Evolutionary conservation across 805 yeast genomes (phyloP).

Genomic region (Isabelozyma pseudorhagii): DNA sequence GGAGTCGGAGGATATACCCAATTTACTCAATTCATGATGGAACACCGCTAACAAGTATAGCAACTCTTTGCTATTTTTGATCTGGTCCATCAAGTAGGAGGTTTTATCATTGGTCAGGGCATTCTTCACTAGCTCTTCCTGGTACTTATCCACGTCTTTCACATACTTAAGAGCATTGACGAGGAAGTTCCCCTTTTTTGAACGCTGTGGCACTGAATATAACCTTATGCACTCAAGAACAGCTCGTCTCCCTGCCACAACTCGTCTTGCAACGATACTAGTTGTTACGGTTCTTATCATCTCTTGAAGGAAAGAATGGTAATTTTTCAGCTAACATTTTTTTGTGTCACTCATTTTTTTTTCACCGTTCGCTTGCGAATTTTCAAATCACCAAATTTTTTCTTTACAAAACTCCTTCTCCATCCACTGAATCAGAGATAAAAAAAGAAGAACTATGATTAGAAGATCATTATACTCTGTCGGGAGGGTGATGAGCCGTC

Average conservation of each 20-base stretch:
- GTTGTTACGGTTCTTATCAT: too few relatives aligned
- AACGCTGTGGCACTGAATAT: background rate
- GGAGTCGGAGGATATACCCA: constrained; percentile 21
- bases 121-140: constrained; percentile 15
- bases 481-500: background rate
- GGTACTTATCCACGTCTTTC: constrained; percentile 24
- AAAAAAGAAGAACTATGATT: background rate
- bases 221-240: too few relatives aligned
- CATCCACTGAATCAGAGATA: too few relatives aligned
- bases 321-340: too few relatives aligned
- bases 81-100: constrained; percentile 16
- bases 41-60: constrained; percentile 27
- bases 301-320: too few relatives aligned
- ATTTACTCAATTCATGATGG: constrained; percentile 25
- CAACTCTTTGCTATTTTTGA: constrained; percentile 25
- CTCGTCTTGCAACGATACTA: too few relatives aligned
- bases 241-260: too few relatives aligned
- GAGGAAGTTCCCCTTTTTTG: constrained; percentile 8
- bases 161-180: constrained; percentile 22
- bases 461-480: background rate
- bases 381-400: too few relatives aligned
- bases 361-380: too few relatives aligned
- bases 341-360: too few relatives aligned
- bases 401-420: too few relatives aligned
- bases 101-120: constrained; percentile 18